These are phyloP conservation scores for Curvularia sp. DNA, from an alignment of 2,329 filamentous ascomycete species.

Conservation along the genomic window DNA sequence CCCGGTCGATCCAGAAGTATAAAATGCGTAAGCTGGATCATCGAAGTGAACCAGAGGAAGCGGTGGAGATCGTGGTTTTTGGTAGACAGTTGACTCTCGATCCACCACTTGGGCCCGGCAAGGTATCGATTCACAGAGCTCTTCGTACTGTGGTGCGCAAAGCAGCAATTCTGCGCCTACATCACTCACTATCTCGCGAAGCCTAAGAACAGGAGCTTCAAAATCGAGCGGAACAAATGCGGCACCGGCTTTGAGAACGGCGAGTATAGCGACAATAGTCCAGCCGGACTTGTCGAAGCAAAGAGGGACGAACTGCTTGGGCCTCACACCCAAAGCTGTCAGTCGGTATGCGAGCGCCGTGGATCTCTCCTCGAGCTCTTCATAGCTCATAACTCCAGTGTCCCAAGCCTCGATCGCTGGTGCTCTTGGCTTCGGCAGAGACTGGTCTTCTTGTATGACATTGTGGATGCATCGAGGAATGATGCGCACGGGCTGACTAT, in stretches of 20 bases:
- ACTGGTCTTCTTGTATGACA: conserved; percentile 36
- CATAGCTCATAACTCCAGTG: conserved; percentile 33
- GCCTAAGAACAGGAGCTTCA: conserved; percentile 44
- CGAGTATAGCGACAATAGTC: conserved; percentile 47
- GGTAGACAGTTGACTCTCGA: conserved; percentile 52
- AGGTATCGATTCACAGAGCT: conserved; percentile 36
- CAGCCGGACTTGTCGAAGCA: conserved; percentile 49
- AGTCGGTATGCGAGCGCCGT: conserved; percentile 37
- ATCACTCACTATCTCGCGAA: conserved; percentile 46
- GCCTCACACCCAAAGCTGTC: conserved; percentile 33
- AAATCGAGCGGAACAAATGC: conserved; percentile 51
- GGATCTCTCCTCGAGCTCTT: conserved; percentile 37
- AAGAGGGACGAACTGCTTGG: conserved; percentile 40
- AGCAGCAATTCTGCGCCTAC: conserved; percentile 39
- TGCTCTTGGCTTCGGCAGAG: conserved; percentile 25
- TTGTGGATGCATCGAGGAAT: conserved; percentile 41
- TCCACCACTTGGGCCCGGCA: conserved; percentile 40
- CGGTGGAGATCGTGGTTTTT: conserved; percentile 36
- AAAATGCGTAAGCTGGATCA: conserved; percentile 66
- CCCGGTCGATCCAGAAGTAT: conserved; percentile 64
- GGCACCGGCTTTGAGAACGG: conserved; percentile 47
- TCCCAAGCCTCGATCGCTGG: conserved; percentile 44
- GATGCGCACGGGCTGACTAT: conserved; percentile 30
- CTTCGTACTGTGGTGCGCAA: conserved; percentile 34
- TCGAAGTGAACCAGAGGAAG: conserved; percentile 50